These are phyloP conservation scores for Exophiala spinifera DNA, from an alignment of 2,329 filamentous ascomycete genomes.

Conservation along the genomic window DNA sequence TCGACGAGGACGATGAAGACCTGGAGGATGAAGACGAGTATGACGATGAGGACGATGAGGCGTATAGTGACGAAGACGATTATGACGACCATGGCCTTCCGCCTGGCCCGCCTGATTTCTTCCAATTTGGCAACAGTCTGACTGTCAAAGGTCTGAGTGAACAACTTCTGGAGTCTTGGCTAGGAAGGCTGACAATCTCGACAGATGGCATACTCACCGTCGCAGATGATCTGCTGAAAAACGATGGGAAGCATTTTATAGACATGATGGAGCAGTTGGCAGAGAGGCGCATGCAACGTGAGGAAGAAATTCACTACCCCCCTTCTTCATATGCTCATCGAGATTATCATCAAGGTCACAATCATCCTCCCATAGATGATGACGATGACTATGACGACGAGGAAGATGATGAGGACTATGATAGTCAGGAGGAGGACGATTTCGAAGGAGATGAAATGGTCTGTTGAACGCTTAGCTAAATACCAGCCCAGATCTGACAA, in stretches of 20 bases:
- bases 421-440: conserved; percentile 62
- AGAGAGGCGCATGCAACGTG: conserved; percentile 92
- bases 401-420: conserved; percentile 68
- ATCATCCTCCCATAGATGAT: conserved; percentile 70
- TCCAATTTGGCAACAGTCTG: conserved; percentile 95
- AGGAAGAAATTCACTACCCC: conserved; percentile 78
- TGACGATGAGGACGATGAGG: conserved; percentile 67
- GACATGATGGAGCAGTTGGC: conserved; percentile 99
- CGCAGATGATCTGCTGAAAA: conserved; percentile 95
- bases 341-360: conserved; percentile 66
- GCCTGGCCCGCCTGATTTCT: conserved; percentile 76
- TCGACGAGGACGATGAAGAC: conserved; percentile 53
- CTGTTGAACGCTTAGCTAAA: conserved; percentile 24
- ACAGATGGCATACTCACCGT: conserved; percentile 93
- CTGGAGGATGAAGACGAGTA: conserved; percentile 51
- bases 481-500: conserved; percentile 39
- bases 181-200: conserved; percentile 27
- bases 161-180: not conserved
- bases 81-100: conserved; percentile 60
- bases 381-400: conserved; percentile 73
- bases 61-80: conserved; percentile 63
- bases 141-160: conserved; percentile 73
- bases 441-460: conserved; percentile 66
- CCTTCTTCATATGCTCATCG: conserved; percentile 58
- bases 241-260: conserved; percentile 99